phyloP scores from a whole-genome alignment of 257 asterid genomes.

The Forsythia suspensa region DNA sequence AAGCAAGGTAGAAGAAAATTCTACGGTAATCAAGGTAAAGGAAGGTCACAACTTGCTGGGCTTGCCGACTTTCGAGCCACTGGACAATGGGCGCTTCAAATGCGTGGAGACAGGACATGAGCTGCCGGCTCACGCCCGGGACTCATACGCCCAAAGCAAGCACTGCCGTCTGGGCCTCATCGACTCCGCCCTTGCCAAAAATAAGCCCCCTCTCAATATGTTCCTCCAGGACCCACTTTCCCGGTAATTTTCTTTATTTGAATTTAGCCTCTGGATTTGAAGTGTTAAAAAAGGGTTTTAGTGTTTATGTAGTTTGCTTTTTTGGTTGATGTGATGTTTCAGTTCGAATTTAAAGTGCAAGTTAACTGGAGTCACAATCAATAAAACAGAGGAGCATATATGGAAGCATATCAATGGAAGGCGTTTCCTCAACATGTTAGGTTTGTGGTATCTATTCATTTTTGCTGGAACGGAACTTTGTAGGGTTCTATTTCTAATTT shows the following conservation, averaged over 20 bases:
- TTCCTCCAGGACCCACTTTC: constrained; percentile 74
- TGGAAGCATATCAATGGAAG: constrained; percentile 98
- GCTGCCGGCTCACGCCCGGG: constrained; percentile 72
- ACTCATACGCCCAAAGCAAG: constrained; percentile 68
- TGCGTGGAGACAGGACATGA: constrained; percentile 97
- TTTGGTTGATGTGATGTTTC: constrained; percentile 24
- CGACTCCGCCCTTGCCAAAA: constrained; percentile 61
- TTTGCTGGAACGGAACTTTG: too few relatives aligned
- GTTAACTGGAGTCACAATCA: constrained; percentile 71
- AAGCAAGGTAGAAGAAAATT: constrained; percentile 29
- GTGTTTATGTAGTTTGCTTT: background rate
- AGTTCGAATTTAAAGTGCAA: constrained; percentile 80
- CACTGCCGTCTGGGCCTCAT: constrained; percentile 94
- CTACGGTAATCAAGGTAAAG: constrained; percentile 28
- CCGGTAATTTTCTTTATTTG: constrained; percentile 38
- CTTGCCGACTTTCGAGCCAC: constrained; percentile 57
- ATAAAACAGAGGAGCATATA: constrained; percentile 90
- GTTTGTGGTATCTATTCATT: constrained; percentile 37
- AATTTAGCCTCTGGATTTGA: background rate
- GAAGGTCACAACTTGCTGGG: constrained; percentile 81
- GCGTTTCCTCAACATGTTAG: constrained; percentile 82
- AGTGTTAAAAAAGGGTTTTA: background rate
- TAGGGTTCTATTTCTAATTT: background rate
- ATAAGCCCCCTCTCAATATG: constrained; percentile 87
- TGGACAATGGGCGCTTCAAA: constrained; percentile 76